Conservation (phyloP, 2,329 filamentous ascomycete species). For the Alternaria sp. region DNA sequence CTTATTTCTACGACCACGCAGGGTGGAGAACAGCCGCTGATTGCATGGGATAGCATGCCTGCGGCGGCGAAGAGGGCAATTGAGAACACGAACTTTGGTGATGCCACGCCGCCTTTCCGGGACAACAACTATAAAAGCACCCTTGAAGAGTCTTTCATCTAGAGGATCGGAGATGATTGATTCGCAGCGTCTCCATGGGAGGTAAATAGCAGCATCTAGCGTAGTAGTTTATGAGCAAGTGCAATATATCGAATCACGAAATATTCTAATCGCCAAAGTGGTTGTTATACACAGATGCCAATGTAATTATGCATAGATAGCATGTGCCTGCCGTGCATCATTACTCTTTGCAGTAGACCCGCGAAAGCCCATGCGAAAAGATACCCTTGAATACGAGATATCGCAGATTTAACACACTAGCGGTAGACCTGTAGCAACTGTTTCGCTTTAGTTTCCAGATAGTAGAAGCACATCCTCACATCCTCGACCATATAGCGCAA, state of each 20-base stretch:
- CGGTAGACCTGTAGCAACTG: neutral
- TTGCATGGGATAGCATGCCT: slow-evolving; percentile 62
- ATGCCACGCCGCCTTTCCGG: slow-evolving; percentile 59
- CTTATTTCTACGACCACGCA: slow-evolving; percentile 53
- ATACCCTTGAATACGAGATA: neutral
- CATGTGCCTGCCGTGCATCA: neutral
- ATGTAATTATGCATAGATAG: neutral
- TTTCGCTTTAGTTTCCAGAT: neutral
- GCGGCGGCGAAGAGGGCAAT: slow-evolving; percentile 55
- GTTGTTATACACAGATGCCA: neutral
- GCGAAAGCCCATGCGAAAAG: neutral
- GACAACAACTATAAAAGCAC: slow-evolving; percentile 59
- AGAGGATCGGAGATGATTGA: neutral
- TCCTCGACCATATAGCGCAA: neutral
- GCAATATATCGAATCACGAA: neutral
- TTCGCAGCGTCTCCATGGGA: neutral
- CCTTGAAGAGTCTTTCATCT: slow-evolving; percentile 46
- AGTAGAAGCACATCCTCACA: neutral
- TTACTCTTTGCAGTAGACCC: neutral
- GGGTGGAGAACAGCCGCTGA: slow-evolving; percentile 57
- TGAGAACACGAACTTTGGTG: slow-evolving; percentile 58
- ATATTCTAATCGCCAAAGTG: neutral
- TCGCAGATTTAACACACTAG: neutral
- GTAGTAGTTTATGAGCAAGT: neutral
- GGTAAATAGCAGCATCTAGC: neutral